Evolutionary conservation across 139 green algal species (phyloP).

Genomic region (Coccomyxa sp.): DNA sequence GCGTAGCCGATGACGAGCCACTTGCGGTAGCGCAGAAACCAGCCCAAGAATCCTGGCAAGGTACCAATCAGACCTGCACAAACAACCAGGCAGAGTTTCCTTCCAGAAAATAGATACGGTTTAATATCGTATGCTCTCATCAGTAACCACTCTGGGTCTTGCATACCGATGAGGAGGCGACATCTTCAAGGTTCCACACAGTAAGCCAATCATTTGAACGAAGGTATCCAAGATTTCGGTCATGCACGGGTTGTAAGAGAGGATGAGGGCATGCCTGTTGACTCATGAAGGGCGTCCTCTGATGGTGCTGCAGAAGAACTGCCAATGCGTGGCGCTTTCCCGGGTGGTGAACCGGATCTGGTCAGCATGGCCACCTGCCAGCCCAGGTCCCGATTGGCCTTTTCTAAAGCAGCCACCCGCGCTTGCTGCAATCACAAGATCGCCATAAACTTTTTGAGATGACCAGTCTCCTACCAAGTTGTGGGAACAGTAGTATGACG

Average conservation of each 20-base stretch:
- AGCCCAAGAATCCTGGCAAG: conserved; percentile 14
- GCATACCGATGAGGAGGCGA: not conserved
- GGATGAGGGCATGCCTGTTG: not conserved
- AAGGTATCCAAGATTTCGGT: too few relatives aligned
- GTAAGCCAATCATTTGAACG: not conserved
- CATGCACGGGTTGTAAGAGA: too few relatives aligned
- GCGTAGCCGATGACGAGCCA: conserved; percentile 27
- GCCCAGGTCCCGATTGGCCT: conserved; percentile 38
- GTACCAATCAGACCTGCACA: not conserved
- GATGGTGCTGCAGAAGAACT: not conserved
- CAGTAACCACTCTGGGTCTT: not conserved
- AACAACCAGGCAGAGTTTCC: not conserved
- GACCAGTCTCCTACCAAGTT: not conserved
- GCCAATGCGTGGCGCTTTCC: not conserved
- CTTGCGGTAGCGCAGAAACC: conserved; percentile 25
- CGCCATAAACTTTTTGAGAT: not conserved
- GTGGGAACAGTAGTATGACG: not conserved
- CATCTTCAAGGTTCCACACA: not conserved
- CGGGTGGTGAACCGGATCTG: not conserved
- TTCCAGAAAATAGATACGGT: not conserved
- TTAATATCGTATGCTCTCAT: not conserved
- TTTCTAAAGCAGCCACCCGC: conserved; percentile 28
- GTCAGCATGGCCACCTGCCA: conserved; percentile 40
- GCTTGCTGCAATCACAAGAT: conserved; percentile 14
- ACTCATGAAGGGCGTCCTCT: not conserved